A percentile compares a stretch with the other conserved stretches of the same genome.
phyloP scores from a whole-genome alignment of 208 protist species.

The Dictyostelium gargantuum region DNA sequence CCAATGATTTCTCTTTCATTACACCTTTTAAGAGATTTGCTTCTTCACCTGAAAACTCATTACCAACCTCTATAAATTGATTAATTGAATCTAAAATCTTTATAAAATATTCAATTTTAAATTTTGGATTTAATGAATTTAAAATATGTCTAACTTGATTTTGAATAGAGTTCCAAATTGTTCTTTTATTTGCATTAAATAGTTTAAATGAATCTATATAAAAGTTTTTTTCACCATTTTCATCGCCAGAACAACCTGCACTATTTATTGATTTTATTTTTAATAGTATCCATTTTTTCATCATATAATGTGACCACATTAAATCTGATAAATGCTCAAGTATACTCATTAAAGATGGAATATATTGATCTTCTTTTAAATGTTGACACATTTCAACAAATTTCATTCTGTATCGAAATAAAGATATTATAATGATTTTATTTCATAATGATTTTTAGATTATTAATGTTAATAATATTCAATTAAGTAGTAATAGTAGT shows the following conservation, averaged over 20 bases:
- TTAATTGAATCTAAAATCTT: slow-evolving; percentile 48
- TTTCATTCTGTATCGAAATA: slow-evolving; percentile 47
- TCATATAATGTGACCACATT: slow-evolving; percentile 51
- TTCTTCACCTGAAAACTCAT: slow-evolving; percentile 43
- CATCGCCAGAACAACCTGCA: no score
- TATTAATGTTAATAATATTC: no score
- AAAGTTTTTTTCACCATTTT: neutral
- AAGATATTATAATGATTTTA: no score
- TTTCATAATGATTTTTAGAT: no score
- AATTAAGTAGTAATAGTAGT: neutral
- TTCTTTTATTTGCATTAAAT: neutral
- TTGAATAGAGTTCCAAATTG: slow-evolving; percentile 54
- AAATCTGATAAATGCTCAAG: slow-evolving; percentile 53
- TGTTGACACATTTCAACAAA: slow-evolving; percentile 36
- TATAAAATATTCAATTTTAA: slow-evolving; percentile 58
- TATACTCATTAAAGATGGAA: slow-evolving; percentile 6
- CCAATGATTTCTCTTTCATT: slow-evolving; percentile 57
- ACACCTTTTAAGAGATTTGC: slow-evolving; percentile 12
- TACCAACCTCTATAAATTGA: slow-evolving; percentile 55
- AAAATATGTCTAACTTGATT: slow-evolving; percentile 49
- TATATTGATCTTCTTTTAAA: slow-evolving; percentile 63
- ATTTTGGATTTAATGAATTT: slow-evolving; percentile 8
- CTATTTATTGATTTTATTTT: neutral
- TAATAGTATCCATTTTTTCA: slow-evolving; percentile 29
- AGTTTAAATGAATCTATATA: slow-evolving; percentile 34